Evolutionary conservation across 768 basidiomycete genomes (phyloP).

Genomic region (Leccinum broughii): DNA sequence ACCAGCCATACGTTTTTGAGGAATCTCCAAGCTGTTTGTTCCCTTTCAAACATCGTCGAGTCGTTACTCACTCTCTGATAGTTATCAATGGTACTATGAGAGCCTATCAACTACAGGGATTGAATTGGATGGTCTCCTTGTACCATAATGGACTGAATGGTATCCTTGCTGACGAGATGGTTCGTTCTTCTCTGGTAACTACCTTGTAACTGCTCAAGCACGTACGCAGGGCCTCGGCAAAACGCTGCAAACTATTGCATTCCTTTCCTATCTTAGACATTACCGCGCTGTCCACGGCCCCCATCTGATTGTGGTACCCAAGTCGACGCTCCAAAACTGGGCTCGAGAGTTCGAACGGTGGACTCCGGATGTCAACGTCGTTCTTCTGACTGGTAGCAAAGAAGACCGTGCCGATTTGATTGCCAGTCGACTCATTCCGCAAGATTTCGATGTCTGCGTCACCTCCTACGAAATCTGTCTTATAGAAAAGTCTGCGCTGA

Average conservation of each 20-base stretch:
- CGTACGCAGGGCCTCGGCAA: slow-evolving; percentile 84
- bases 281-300: slow-evolving; percentile 75
- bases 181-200: slow-evolving; percentile 25
- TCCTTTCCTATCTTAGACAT: slow-evolving; percentile 92
- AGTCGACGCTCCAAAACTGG: slow-evolving; percentile 98
- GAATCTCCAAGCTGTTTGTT: slow-evolving; percentile 83
- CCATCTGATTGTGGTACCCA: slow-evolving; percentile 97
- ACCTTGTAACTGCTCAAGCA: slow-evolving; percentile 4
- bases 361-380: slow-evolving; percentile 85
- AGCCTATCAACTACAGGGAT: slow-evolving; percentile 90
- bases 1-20: slow-evolving; percentile 93
- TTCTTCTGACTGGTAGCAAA: slow-evolving; percentile 81
- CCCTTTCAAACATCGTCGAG: not conserved
- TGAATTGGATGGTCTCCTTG: slow-evolving; percentile 97
- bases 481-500: slow-evolving; percentile 88
- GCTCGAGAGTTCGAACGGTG: slow-evolving; percentile 87
- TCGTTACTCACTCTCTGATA: slow-evolving; percentile 33
- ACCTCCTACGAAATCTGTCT: slow-evolving; percentile 98
- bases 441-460: slow-evolving; percentile 92
- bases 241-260: slow-evolving; percentile 97
- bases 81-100: slow-evolving; percentile 92
- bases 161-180: slow-evolving; percentile 97
- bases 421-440: slow-evolving; percentile 71
- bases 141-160: slow-evolving; percentile 97
- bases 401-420: slow-evolving; percentile 89